Conservation (phyloP, 202 grass and related monocot genomes). For the Carex arenaria region DNA sequence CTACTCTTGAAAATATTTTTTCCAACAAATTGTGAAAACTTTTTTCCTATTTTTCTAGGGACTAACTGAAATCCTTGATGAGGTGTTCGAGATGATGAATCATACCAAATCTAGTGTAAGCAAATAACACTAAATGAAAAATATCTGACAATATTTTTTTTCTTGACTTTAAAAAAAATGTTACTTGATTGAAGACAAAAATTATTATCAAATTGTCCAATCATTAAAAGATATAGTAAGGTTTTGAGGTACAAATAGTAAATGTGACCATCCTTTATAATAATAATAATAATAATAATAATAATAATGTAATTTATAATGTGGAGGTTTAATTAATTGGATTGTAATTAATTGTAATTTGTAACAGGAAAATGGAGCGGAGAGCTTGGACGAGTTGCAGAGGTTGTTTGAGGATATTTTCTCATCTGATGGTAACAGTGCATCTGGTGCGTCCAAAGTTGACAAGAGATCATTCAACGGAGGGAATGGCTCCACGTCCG, state of each 20-base stretch:
- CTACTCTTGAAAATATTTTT: neutral
- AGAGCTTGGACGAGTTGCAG: conserved; percentile 3
- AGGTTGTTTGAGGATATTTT: neutral
- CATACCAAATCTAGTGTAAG: neutral
- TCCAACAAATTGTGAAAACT: neutral
- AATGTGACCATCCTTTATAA: too few relatives aligned
- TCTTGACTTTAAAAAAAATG: neutral
- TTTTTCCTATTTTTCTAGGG: neutral
- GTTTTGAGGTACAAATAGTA: neutral
- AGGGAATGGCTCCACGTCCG: neutral
- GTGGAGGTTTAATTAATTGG: neutral
- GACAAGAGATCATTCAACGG: neutral
- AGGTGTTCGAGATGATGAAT: conserved; percentile 14
- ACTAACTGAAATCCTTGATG: conserved; percentile 1
- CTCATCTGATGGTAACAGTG: neutral
- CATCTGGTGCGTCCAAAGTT: neutral
- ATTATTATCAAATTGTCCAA: neutral
- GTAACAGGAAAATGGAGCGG: neutral
- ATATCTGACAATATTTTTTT: neutral
- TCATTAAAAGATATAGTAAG: neutral
- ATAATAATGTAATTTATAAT: too few relatives aligned
- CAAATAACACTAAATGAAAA: neutral
- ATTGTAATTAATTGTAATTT: neutral
- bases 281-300: too few relatives aligned
- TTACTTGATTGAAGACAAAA: neutral